Evolutionary conservation across 768 basidiomycete genomes (phyloP).

Genomic region (Suillus luteus): DNA sequence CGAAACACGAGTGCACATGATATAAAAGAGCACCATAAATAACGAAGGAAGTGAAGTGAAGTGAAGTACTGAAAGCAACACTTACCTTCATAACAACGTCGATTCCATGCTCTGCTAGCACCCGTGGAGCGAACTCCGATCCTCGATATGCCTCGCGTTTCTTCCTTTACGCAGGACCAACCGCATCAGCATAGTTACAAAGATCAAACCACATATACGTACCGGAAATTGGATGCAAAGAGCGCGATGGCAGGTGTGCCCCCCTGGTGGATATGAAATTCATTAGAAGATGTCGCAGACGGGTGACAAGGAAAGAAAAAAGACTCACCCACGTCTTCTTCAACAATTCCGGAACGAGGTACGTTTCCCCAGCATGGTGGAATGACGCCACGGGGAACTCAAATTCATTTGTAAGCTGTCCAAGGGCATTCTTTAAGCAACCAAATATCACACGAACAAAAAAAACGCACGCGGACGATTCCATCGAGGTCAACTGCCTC

Average conservation of each 20-base stretch:
- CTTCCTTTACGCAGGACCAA: conserved; percentile 41
- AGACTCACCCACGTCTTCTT: conserved; percentile 61
- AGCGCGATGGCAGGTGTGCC: conserved; percentile 74
- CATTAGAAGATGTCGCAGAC: not conserved
- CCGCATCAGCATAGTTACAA: conserved; percentile 1
- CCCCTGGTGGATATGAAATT: conserved; percentile 39
- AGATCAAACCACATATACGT: not conserved
- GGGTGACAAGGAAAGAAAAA: conserved; percentile 7
- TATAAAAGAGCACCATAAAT: not conserved
- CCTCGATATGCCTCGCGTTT: conserved; percentile 84
- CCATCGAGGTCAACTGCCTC: conserved; percentile 73
- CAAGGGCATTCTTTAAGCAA: not conserved
- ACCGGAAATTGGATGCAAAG: conserved; percentile 61
- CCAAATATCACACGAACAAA: not conserved
- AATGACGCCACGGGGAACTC: conserved; percentile 76
- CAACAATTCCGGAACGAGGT: conserved; percentile 76
- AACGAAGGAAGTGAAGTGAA: not conserved
- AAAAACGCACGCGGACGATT: conserved; percentile 55
- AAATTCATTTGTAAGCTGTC: conserved; percentile 80
- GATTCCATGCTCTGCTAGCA: conserved; percentile 69
- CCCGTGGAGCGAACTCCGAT: conserved; percentile 77
- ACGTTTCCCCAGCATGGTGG: conserved; percentile 82
- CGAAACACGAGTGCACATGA: not conserved
- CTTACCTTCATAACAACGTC: conserved; percentile 74
- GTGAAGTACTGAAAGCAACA: not conserved